Evolutionary conservation across 495 filamentous ascomycete species (phyloP).

Genomic region (Sabuloglossum arenarium): DNA sequence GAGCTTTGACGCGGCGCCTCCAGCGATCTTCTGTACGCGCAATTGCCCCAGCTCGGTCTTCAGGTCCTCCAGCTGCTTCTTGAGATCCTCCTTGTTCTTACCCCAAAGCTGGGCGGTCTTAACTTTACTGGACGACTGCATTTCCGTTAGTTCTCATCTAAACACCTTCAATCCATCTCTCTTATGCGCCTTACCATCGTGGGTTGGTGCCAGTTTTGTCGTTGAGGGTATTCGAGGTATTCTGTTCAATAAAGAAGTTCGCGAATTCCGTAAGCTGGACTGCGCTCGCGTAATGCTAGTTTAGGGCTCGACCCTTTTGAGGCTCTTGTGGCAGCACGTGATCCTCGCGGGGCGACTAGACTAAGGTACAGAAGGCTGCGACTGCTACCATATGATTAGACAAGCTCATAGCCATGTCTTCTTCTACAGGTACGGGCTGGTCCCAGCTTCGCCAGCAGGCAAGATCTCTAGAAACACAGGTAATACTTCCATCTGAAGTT

Average conservation of each 20-base stretch:
- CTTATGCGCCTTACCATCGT: slow-evolving; percentile 11
- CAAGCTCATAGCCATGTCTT: slow-evolving; percentile 32
- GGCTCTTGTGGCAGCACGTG: slow-evolving; percentile 7
- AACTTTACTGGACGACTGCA: slow-evolving; percentile 73
- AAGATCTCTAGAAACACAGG: slow-evolving; percentile 77
- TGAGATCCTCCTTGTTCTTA: slow-evolving; percentile 96
- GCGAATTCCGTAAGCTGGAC: not conserved
- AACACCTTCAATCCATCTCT: slow-evolving; percentile 9
- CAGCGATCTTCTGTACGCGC: slow-evolving; percentile 92
- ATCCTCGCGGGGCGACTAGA: not conserved
- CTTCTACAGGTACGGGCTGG: slow-evolving; percentile 69
- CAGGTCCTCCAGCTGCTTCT: slow-evolving; percentile 78
- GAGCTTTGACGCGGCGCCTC: slow-evolving; percentile 78
- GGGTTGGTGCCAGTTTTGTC: slow-evolving; percentile 3
- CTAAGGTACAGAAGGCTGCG: no score
- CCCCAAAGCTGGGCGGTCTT: slow-evolving; percentile 90
- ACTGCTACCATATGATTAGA: not conserved
- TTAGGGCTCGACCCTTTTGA: not conserved
- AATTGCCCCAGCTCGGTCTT: slow-evolving; percentile 87
- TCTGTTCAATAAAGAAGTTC: not conserved
- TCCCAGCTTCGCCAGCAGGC: slow-evolving; percentile 89
- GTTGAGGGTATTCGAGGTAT: not conserved
- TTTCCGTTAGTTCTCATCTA: slow-evolving; percentile 3
- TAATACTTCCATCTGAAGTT: slow-evolving; percentile 18
- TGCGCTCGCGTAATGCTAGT: slow-evolving; percentile 6